Evolutionary conservation across 495 filamentous ascomycete genomes (phyloP).

Genomic region (Penicillium lividum): DNA sequence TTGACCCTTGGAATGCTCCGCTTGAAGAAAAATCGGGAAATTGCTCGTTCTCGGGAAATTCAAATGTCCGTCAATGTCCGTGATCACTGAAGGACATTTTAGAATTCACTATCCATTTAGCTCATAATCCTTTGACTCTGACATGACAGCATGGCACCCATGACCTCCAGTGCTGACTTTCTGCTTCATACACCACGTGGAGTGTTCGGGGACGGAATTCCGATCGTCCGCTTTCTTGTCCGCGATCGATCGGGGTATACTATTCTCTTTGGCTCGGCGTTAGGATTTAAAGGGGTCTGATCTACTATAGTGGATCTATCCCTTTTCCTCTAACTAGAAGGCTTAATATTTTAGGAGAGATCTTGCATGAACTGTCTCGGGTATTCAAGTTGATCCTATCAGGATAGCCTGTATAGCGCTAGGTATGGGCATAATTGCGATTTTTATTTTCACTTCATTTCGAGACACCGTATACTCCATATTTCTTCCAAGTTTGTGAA

Average conservation of each 20-base stretch:
- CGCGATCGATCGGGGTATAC: not conserved
- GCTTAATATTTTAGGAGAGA: too few species aligned
- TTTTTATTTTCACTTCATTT: too few species aligned
- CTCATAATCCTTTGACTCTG: not conserved
- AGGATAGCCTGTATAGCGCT: too few species aligned
- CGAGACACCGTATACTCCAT: too few species aligned
- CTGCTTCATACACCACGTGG: not conserved
- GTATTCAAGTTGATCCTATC: too few species aligned
- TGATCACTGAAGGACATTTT: not conserved
- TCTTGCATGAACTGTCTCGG: too few species aligned
- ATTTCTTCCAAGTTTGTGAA: too few species aligned
- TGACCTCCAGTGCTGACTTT: not conserved
- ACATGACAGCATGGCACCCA: not conserved
- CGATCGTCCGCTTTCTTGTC: not conserved
- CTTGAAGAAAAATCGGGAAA: not conserved
- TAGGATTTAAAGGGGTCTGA: not conserved
- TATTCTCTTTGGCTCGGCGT: not conserved
- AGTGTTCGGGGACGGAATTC: not conserved
- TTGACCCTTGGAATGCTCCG: not conserved
- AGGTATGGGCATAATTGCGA: too few species aligned
- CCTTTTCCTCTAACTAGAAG: too few species aligned
- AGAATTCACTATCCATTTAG: not conserved
- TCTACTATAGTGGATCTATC: not conserved
- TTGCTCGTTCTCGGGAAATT: not conserved
- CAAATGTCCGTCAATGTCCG: not conserved